Percentiles rank a stretch among this genome's conserved stretches.
phyloP scores from a whole-genome alignment of 768 basidiomycete genomes.

The Pholiota conissans region DNA sequence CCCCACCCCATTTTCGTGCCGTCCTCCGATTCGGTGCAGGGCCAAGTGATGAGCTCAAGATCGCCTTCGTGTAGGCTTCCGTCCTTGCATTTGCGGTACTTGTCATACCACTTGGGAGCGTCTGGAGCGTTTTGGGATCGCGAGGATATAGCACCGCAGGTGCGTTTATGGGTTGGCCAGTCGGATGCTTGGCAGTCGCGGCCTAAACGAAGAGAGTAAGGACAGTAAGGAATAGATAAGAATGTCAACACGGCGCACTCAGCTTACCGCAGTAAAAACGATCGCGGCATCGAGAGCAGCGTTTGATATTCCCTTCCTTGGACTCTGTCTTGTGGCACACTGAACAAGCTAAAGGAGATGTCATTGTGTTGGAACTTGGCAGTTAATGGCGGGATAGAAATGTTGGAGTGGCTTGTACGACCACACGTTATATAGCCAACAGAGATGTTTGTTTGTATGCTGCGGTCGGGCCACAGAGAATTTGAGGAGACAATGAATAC shows the following conservation, averaged over 20 bases:
- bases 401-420: too few relatives aligned
- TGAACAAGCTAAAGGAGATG: neutral
- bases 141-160: neutral
- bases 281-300: slow-evolving; percentile 4
- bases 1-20: neutral
- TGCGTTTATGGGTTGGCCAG: neutral
- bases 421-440: too few relatives aligned
- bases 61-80: neutral
- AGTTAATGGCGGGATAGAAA: too few relatives aligned
- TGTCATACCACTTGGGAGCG: neutral
- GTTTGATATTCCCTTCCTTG: neutral
- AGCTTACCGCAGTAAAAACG: slow-evolving; percentile 9
- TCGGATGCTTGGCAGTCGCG: neutral
- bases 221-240: too few relatives aligned
- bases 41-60: neutral
- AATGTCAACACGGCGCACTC: too few relatives aligned
- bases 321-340: neutral
- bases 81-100: neutral
- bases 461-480: too few relatives aligned
- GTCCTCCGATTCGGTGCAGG: neutral
- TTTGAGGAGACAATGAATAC: too few relatives aligned
- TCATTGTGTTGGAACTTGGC: too few relatives aligned
- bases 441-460: too few relatives aligned
- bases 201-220: neutral
- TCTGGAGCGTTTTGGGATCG: neutral